Evolutionary conservation across 208 protist genomes (phyloP).

Genomic region (Naegleria lovaniensis): DNA sequence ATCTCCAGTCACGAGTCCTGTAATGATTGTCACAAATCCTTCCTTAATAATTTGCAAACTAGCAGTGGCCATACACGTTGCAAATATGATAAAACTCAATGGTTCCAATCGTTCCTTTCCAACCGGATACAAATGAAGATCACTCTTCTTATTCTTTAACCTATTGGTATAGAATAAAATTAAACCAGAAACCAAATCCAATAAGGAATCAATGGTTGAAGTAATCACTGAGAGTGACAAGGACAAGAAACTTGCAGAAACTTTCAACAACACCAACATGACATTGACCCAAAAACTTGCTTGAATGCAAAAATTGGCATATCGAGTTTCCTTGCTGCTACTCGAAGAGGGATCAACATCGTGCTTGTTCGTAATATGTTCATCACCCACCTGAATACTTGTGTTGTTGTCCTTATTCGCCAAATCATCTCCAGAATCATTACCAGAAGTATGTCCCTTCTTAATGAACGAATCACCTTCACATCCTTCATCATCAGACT

Average conservation of each 20-base stretch:
- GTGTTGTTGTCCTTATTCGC: neutral
- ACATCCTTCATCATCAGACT: neutral
- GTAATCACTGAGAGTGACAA: neutral
- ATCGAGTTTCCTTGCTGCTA: neutral
- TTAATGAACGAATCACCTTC: neutral
- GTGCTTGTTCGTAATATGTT: neutral
- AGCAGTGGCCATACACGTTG: neutral
- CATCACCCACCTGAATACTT: neutral
- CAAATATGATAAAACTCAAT: constrained; percentile 31
- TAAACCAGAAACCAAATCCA: neutral
- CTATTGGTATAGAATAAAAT: neutral
- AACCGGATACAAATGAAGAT: constrained; percentile 29
- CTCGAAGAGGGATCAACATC: neutral
- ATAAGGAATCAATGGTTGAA: neutral
- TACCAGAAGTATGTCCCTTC: neutral
- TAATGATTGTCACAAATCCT: neutral
- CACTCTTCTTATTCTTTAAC: neutral
- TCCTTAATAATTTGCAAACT: constrained; percentile 26
- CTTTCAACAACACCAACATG: neutral
- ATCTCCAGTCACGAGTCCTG: neutral
- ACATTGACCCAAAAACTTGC: neutral
- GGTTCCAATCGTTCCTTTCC: constrained; percentile 31
- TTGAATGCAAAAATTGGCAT: neutral
- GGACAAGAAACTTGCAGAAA: neutral
- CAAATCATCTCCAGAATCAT: neutral